These are phyloP conservation scores for Blumeria graminis DNA, from an alignment of 2,329 filamentous ascomycete species.

Conservation along the genomic window DNA sequence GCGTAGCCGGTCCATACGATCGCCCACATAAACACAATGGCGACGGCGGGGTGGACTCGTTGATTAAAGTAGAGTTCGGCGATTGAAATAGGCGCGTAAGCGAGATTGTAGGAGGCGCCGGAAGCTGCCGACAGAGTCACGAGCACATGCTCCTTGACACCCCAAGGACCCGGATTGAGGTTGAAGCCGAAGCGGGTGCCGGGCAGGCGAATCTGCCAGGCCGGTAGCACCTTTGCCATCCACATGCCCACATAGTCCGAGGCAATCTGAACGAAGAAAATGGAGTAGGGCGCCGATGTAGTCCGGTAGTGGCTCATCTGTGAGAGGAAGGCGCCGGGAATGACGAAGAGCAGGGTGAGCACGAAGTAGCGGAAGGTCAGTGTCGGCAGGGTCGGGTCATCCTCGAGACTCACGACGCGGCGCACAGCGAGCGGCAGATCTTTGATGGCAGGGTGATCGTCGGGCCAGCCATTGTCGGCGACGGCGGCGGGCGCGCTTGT, in stretches of 20 bases:
- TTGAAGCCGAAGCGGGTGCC: constrained; percentile 20
- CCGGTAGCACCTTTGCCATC: constrained; percentile 21
- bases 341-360: neutral
- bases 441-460: neutral
- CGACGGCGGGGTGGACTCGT: constrained; percentile 26
- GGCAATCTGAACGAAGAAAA: constrained; percentile 3
- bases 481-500: too few species aligned
- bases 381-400: neutral
- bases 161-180: constrained; percentile 13
- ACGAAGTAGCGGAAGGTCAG: neutral
- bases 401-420: neutral
- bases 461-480: neutral
- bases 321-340: constrained; percentile 1
- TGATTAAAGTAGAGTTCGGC: constrained; percentile 32
- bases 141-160: constrained; percentile 13
- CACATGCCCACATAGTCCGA: constrained; percentile 23
- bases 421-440: neutral
- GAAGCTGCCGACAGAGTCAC: constrained; percentile 24
- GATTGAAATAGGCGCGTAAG: constrained; percentile 27
- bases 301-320: constrained; percentile 1
- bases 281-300: constrained; percentile 1
- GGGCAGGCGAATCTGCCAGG: constrained; percentile 21
- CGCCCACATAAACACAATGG: constrained; percentile 34
- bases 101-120: constrained; percentile 26
- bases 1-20: constrained; percentile 34